Conservation (phyloP, 2,329 filamentous ascomycete species). For the Neonectria hederae region DNA sequence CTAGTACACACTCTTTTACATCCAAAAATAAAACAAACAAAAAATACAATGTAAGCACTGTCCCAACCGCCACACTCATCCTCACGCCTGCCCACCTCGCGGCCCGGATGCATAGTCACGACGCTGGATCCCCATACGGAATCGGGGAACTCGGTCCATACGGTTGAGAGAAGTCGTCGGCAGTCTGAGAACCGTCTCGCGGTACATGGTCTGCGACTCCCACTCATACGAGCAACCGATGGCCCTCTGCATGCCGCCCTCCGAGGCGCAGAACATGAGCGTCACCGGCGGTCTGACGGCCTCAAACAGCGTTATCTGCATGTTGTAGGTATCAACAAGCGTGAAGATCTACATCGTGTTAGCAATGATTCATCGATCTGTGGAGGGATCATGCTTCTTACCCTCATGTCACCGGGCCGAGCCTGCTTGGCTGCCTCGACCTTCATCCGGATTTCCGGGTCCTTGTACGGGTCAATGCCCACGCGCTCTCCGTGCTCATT, state of each 20-base stretch:
- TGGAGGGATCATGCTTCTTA: constrained; percentile 16
- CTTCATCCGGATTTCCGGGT: constrained; percentile 38
- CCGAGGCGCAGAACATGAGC: constrained; percentile 42
- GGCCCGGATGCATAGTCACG: constrained; percentile 33
- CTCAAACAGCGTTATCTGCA: constrained; percentile 48
- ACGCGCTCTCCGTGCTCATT: constrained; percentile 41
- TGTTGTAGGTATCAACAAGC: constrained; percentile 49
- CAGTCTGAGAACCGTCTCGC: constrained; percentile 40
- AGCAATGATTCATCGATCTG: not conserved
- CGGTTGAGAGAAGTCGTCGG: constrained; percentile 37
- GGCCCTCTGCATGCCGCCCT: constrained; percentile 42
- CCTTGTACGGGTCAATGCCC: constrained; percentile 40
- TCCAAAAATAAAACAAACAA: no score
- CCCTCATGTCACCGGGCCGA: constrained; percentile 42
- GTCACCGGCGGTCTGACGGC: constrained; percentile 40
- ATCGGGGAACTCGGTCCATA: constrained; percentile 39
- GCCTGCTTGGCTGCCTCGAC: constrained; percentile 42
- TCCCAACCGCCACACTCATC: not conserved
- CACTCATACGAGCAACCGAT: constrained; percentile 42
- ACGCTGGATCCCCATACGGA: constrained; percentile 40
- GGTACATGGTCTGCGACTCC: constrained; percentile 42
- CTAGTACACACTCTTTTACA: no score
- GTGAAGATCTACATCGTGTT: constrained; percentile 45
- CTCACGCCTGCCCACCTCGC: constrained; percentile 22
- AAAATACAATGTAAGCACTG: no score